A percentile compares a stretch with the other conserved stretches of the same genome.
Conservation (phyloP, 148 eudicot genomes). For the Rhododendron kiyosumense region DNA sequence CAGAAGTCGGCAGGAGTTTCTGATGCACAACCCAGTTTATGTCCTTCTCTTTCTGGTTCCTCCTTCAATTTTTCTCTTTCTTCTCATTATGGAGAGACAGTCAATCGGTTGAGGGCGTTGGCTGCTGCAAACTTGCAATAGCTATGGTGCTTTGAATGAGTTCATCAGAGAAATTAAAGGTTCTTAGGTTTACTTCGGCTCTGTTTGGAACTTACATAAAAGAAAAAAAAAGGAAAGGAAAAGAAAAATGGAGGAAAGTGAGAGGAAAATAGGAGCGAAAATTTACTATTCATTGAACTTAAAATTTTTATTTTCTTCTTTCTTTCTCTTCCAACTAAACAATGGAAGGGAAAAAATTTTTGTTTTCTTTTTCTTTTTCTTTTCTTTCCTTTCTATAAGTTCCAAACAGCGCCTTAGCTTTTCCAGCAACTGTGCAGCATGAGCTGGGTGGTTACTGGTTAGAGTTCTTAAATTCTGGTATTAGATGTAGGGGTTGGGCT, state of each 20-base stretch:
- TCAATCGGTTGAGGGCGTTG: constrained; percentile 2
- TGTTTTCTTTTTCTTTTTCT: too few relatives aligned
- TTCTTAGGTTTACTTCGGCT: constrained; percentile 15
- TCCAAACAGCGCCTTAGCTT: too few relatives aligned
- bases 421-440: background rate
- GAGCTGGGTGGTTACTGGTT: background rate
- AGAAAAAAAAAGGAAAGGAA: too few relatives aligned
- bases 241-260: too few relatives aligned
- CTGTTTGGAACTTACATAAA: too few relatives aligned
- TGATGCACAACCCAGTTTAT: background rate
- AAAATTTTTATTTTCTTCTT: too few relatives aligned
- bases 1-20: background rate
- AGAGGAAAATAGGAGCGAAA: too few relatives aligned
- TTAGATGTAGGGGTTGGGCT: background rate
- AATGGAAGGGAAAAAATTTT: too few relatives aligned
- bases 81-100: background rate
- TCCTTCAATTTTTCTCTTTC: too few relatives aligned
- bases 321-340: too few relatives aligned
- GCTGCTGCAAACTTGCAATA: background rate
- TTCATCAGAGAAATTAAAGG: constrained; percentile 3
- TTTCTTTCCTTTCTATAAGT: too few relatives aligned
- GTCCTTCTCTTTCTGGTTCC: background rate
- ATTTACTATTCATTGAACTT: too few relatives aligned
- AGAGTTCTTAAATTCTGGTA: background rate
- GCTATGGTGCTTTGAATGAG: constrained; percentile 10